Conservation (phyloP, 441 rosid genomes). For the Sinapis alba region DNA sequence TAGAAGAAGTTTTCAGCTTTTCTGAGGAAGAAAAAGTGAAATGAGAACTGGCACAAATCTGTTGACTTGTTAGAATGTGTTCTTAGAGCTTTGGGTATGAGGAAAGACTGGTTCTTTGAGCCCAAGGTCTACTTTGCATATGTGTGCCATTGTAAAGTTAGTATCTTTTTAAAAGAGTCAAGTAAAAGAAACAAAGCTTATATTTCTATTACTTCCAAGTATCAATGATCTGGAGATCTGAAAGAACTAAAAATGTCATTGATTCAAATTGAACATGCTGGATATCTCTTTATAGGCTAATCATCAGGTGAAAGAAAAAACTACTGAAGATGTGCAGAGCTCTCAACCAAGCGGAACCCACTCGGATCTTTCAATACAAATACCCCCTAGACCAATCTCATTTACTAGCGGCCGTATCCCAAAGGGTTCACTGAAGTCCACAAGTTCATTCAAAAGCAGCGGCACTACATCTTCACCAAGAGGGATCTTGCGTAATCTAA, state of each 20-base stretch:
- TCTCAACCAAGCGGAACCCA: conserved; percentile 53
- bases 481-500: conserved; percentile 68
- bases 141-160: conserved; percentile 3
- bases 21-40: neutral
- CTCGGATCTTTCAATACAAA: conserved; percentile 76
- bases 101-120: conserved; percentile 6
- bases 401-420: conserved; percentile 52
- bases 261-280: neutral
- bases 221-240: neutral
- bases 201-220: neutral
- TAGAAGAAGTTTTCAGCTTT: neutral
- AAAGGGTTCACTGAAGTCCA: conserved; percentile 62
- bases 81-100: conserved; percentile 7
- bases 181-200: neutral
- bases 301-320: conserved; percentile 38
- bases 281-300: conserved; percentile 18
- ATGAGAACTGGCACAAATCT: no score
- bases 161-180: conserved; percentile 3
- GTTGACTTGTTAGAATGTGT: neutral
- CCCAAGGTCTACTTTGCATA: neutral
- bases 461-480: conserved; percentile 52
- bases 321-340: conserved; percentile 46
- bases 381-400: conserved; percentile 64
- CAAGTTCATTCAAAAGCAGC: conserved; percentile 57
- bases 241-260: neutral